Conservation (phyloP, 2,329 filamentous ascomycete species). For the Venturia oleaginea region DNA sequence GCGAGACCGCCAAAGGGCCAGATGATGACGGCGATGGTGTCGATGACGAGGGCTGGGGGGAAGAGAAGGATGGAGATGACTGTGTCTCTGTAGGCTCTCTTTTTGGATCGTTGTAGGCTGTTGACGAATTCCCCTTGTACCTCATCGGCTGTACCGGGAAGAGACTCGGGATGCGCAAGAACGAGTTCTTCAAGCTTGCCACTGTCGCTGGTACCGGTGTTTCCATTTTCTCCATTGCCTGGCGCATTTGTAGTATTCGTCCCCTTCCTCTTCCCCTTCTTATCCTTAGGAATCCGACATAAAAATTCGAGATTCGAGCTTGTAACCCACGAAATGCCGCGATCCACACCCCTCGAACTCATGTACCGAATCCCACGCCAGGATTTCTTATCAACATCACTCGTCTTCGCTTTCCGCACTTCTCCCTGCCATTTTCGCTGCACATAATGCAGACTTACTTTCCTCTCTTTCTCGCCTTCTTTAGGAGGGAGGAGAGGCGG, state of each 20-base stretch:
- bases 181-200: slow-evolving; percentile 33
- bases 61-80: slow-evolving; percentile 34
- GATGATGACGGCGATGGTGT: slow-evolving; percentile 26
- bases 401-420: slow-evolving; percentile 34
- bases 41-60: slow-evolving; percentile 27
- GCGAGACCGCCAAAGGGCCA: slow-evolving; percentile 31
- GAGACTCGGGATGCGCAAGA: slow-evolving; percentile 30
- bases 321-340: slow-evolving; percentile 32
- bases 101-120: slow-evolving; percentile 32
- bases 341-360: slow-evolving; percentile 31
- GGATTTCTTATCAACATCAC: slow-evolving; percentile 29
- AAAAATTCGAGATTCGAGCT: slow-evolving; percentile 36
- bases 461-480: slow-evolving; percentile 32
- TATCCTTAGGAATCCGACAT: slow-evolving; percentile 26
- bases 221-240: slow-evolving; percentile 23
- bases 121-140: slow-evolving; percentile 34
- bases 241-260: slow-evolving; percentile 17
- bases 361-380: slow-evolving; percentile 36
- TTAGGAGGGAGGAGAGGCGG: slow-evolving; percentile 32
- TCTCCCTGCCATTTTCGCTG: slow-evolving; percentile 39
- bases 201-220: slow-evolving; percentile 24
- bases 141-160: slow-evolving; percentile 22
- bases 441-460: slow-evolving; percentile 31
- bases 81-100: slow-evolving; percentile 33
- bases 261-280: background rate